Evolutionary conservation across 1,139 yeast genomes (phyloP).

Genomic region (Meyerozyma elateridarum): DNA sequence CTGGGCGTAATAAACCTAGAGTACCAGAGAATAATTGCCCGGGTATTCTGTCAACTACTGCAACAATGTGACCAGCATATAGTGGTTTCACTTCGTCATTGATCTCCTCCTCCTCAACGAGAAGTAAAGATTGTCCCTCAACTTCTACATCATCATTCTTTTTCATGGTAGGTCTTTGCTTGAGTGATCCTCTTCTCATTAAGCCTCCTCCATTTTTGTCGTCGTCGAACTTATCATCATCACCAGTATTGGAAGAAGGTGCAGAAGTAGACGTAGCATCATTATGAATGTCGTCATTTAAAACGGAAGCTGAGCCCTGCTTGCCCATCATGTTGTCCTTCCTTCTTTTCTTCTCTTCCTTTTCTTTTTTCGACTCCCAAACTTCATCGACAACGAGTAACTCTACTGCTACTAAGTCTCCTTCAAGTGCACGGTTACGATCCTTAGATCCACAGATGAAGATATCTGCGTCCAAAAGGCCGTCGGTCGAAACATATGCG

Average conservation of each 20-base stretch:
- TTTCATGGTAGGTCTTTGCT: constrained; percentile 97
- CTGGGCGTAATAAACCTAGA: constrained; percentile 87
- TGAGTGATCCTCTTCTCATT: constrained; percentile 83
- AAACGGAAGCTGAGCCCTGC: constrained; percentile 30
- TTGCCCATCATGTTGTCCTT: constrained; percentile 54
- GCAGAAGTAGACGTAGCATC: constrained; percentile 57
- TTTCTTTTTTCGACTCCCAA: constrained; percentile 94
- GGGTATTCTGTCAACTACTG: constrained; percentile 94
- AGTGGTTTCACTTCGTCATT: constrained; percentile 90
- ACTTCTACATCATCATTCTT: constrained; percentile 98
- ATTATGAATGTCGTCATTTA: constrained; percentile 62
- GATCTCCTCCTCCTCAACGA: constrained; percentile 93
- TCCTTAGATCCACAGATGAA: constrained; percentile 99
- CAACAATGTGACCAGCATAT: constrained; percentile 97
- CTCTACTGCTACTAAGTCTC: constrained; percentile 94
- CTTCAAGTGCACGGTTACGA: constrained; percentile 94
- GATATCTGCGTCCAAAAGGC: constrained; percentile 90
- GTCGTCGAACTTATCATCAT: constrained; percentile 18
- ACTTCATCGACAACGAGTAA: constrained; percentile 93
- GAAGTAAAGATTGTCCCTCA: constrained; percentile 87
- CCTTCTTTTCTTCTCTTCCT: constrained; percentile 94
- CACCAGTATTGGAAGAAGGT: constrained; percentile 18
- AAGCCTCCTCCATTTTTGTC: constrained; percentile 29
- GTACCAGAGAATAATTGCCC: constrained; percentile 96
- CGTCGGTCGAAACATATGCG: constrained; percentile 96